Conservation (phyloP, 495 filamentous ascomycete genomes). For the Daldinia bambusicola region DNA sequence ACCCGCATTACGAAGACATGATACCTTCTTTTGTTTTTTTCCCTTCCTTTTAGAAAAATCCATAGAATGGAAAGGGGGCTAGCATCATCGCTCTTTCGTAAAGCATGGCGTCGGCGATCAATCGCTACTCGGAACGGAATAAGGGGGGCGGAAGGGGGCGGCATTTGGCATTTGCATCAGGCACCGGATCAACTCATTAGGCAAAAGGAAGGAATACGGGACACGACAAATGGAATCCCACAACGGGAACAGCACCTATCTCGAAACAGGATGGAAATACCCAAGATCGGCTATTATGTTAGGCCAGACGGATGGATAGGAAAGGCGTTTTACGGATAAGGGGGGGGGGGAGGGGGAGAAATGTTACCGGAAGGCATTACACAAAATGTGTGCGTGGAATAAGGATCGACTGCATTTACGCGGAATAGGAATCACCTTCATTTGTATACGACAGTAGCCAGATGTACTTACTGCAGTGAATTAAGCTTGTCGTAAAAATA, state of each 20-base stretch:
- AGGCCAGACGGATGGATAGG: not conserved
- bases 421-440: not conserved
- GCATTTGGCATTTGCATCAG: not conserved
- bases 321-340: conserved; percentile 5
- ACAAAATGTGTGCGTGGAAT: conserved; percentile 7
- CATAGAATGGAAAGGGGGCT: not conserved
- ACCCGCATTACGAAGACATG: conserved; percentile 6
- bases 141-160: not conserved
- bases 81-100: conserved; percentile 3
- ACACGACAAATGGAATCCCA: not conserved
- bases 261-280: not conserved
- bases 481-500: not conserved
- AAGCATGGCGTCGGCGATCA: not conserved
- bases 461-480: not conserved
- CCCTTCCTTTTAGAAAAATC: not conserved
- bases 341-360: not conserved
- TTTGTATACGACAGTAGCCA: conserved; percentile 1
- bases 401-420: conserved; percentile 1
- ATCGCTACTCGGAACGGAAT: not conserved
- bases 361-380: conserved; percentile 4
- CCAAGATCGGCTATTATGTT: conserved; percentile 2
- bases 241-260: not conserved
- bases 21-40: not conserved
- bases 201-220: not conserved
- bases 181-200: not conserved